phyloP scores from a whole-genome alignment of 805 yeast species.

The Hermanozyma aechmeae region DNA sequence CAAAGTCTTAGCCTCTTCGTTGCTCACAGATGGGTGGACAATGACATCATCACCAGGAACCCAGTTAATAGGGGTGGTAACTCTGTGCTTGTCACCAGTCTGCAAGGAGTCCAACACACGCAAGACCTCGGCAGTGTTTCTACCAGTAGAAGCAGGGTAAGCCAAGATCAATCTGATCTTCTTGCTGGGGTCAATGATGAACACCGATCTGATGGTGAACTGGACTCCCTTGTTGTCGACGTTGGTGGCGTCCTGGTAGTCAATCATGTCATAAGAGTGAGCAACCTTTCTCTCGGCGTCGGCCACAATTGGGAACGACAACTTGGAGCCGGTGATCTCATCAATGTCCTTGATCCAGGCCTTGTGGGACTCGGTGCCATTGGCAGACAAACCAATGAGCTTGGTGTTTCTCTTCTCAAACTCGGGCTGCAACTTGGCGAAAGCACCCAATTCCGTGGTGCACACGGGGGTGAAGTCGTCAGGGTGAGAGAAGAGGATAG shows the following conservation, averaged over 20 bases:
- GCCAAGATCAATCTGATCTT: slow-evolving; percentile 79
- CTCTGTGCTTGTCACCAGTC: slow-evolving; percentile 70
- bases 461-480: slow-evolving; percentile 97
- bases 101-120: slow-evolving; percentile 87
- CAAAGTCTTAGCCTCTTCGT: slow-evolving; percentile 61
- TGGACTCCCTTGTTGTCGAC: slow-evolving; percentile 59
- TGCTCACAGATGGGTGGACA: slow-evolving; percentile 77
- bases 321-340: slow-evolving; percentile 68
- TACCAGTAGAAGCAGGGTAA: slow-evolving; percentile 91
- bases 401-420: slow-evolving; percentile 78
- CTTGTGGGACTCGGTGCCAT: slow-evolving; percentile 68
- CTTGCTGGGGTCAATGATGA: slow-evolving; percentile 83
- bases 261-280: slow-evolving; percentile 78
- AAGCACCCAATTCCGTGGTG: slow-evolving; percentile 93
- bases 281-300: slow-evolving; percentile 82
- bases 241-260: slow-evolving; percentile 73
- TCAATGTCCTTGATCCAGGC: slow-evolving; percentile 90
- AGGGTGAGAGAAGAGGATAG: slow-evolving; percentile 85
- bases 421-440: slow-evolving; percentile 82
- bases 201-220: slow-evolving; percentile 87
- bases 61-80: slow-evolving; percentile 93
- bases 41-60: slow-evolving; percentile 82
- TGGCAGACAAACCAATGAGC: slow-evolving; percentile 85
- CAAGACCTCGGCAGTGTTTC: slow-evolving; percentile 87
- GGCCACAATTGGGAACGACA: slow-evolving; percentile 85